A percentile compares a stretch with the other conserved stretches of the same genome.
Evolutionary conservation across 2,329 filamentous ascomycete species (phyloP).

Genomic region (Cytospora paraplurivora): DNA sequence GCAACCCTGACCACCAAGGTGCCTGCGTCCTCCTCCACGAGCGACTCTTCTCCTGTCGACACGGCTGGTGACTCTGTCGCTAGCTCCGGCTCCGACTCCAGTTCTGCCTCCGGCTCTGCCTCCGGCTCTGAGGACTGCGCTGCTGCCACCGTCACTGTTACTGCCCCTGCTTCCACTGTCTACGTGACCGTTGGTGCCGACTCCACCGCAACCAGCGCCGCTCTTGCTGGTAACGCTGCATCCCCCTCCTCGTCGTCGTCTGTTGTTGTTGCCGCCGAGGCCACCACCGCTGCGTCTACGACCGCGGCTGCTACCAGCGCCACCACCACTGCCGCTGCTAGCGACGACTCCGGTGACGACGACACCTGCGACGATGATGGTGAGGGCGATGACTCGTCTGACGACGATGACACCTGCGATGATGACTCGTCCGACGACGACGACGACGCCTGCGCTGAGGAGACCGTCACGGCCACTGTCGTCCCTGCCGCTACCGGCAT

Average conservation of each 20-base stretch:
- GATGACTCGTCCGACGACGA: constrained; percentile 21
- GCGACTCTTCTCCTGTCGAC: constrained; percentile 8
- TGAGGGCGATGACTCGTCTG: not conserved
- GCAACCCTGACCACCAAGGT: constrained; percentile 24
- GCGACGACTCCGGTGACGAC: constrained; percentile 2
- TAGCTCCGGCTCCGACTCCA: constrained; percentile 16
- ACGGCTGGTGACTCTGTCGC: constrained; percentile 7
- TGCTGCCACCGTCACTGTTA: constrained; percentile 28
- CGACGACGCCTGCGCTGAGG: constrained; percentile 22
- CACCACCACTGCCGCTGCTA: not conserved
- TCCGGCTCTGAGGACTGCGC: constrained; percentile 21
- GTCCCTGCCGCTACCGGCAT: constrained; percentile 16
- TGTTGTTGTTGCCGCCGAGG: constrained; percentile 10
- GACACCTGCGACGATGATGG: constrained; percentile 24
- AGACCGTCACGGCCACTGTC: constrained; percentile 29
- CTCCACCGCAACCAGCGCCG: constrained; percentile 7
- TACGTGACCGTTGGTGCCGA: constrained; percentile 28
- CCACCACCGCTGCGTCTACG: constrained; percentile 11
- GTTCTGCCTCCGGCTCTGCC: constrained; percentile 12
- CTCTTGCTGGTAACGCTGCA: constrained; percentile 19
- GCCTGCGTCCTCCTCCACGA: constrained; percentile 5
- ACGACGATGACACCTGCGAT: constrained; percentile 5
- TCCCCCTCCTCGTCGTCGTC: constrained; percentile 1
- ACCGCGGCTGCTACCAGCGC: not conserved
- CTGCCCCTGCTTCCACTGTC: constrained; percentile 32